Evolutionary conservation across 192 early-diverging fungal genomes (phyloP), one percentile per base, ranked within the genome.

Genomic region (Entrophospora sp.): DNA sequence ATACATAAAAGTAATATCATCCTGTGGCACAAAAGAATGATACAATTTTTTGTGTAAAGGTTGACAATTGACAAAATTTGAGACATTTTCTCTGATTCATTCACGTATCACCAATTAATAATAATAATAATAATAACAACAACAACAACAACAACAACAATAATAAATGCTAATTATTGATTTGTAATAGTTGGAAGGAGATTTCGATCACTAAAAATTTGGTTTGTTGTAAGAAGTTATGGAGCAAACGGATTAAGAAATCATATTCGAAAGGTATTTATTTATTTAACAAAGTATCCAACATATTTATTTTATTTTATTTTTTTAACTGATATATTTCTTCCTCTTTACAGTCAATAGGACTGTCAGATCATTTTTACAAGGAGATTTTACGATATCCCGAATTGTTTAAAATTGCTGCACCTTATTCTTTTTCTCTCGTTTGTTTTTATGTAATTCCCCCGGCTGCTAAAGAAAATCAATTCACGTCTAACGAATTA

Each of bases 361-460:
- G 38, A 13, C 70, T 75, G 10, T 69, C 77, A 13, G 68, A 73
- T 35, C 71, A 64, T 69, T 45, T 83, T 25, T 70, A 74, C 27
- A 35, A 63, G 27, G 64, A 73, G 53, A 55, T 83, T 8, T 8
- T 68, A 1, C 63, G 30, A 1, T 75, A 81, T 43, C 53, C 53
- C 8, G 70, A 72, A 8, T 73, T 75, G 13, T 81, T 81, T 52
- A 75, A 78, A 38, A 69, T 83, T 6, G 35, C 79, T 30, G 63
- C 66, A 1, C 75, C 73, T 0, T 60, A 69, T 3, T 63, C 70
- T 5, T 81, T 83, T 74, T 70, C 69, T 0, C 70, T 83, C 18
- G 73, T 76, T 6, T 74, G 77, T 2, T 76, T 83, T 63, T 67
- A 80, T 8, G 48, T 83, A 32, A 75, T 69, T 44, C 67, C 75